A percentile compares a stretch with the other conserved stretches of the same genome.
Evolutionary conservation across 192 early-diverging fungal species (phyloP).

Genomic region (Entophlyctis helioformis): DNA sequence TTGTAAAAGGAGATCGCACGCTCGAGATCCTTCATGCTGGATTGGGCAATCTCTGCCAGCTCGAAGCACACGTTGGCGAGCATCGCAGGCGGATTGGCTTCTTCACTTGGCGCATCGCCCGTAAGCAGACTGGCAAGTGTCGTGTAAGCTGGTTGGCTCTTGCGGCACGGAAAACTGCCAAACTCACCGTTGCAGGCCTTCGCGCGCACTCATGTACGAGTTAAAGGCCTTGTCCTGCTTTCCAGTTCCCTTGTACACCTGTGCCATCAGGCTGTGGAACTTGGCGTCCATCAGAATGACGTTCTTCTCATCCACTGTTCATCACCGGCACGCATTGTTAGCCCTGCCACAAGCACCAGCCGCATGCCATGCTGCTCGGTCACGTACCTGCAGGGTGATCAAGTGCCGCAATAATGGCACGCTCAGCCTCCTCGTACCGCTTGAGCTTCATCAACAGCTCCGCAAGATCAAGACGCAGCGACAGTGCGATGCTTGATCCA

Average conservation of each 20-base stretch:
- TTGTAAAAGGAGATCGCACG: constrained; percentile 22
- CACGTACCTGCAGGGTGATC: constrained; percentile 13
- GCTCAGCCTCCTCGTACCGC: constrained; percentile 26
- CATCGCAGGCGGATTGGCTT: constrained; percentile 2
- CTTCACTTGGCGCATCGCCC: no score
- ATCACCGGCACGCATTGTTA: no score
- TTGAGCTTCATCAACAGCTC: constrained; percentile 29
- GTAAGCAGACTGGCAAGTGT: no score
- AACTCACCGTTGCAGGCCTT: constrained; percentile 20
- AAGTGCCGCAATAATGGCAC: constrained; percentile 18
- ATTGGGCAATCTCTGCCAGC: constrained; percentile 14
- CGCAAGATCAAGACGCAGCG: constrained; percentile 26
- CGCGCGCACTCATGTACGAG: constrained; percentile 17
- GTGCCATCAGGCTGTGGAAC: constrained; percentile 18
- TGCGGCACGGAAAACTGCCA: not conserved
- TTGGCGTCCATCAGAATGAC: constrained; percentile 10
- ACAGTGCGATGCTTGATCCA: constrained; percentile 8
- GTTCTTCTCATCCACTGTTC: no score
- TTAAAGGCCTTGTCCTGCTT: constrained; percentile 14
- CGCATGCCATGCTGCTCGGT: not conserved
- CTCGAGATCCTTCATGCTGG: constrained; percentile 18
- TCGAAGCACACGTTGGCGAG: constrained; percentile 22
- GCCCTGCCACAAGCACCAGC: no score
- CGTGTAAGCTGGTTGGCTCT: no score
- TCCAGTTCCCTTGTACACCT: constrained; percentile 3